phyloP scores from a whole-genome alignment of 805 yeast genomes.

The Suhomyces prunicola region DNA sequence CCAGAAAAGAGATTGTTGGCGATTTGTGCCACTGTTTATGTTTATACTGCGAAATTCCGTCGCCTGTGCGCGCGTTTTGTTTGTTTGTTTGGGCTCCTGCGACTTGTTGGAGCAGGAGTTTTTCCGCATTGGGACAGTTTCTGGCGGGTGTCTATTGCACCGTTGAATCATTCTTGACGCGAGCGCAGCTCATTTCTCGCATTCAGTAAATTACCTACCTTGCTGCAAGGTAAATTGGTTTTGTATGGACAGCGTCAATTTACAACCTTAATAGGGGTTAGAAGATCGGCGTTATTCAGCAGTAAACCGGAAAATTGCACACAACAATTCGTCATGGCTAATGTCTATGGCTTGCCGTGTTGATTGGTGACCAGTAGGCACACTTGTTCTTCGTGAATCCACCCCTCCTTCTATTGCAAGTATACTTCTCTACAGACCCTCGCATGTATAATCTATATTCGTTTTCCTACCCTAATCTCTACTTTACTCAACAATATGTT shows the following conservation, averaged over 20 bases:
- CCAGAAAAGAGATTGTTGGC: conserved; percentile 3
- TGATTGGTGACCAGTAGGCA: background rate
- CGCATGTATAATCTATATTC: background rate
- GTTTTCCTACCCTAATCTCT: background rate
- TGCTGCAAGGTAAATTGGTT: background rate
- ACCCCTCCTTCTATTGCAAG: background rate
- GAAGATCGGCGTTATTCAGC: background rate
- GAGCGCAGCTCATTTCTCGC: conserved; percentile 1
- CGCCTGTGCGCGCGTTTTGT: background rate
- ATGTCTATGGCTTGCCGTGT: background rate
- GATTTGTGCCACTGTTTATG: conserved; percentile 4
- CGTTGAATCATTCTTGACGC: background rate
- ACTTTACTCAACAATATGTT: background rate
- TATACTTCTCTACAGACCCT: background rate
- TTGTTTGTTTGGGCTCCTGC: conserved; percentile 1
- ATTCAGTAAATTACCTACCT: conserved; percentile 1
- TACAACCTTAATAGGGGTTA: background rate
- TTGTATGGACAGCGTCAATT: background rate
- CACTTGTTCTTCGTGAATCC: background rate
- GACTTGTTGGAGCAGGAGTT: conserved; percentile 2
- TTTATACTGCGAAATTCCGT: conserved; percentile 2
- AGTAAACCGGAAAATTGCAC: background rate
- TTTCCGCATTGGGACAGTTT: conserved; percentile 2
- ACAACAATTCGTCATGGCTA: background rate
- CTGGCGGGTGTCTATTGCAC: background rate